Percentiles rank a stretch among this genome's conserved stretches.
These are phyloP conservation scores for Seiridium unicorne DNA, from an alignment of 2,329 filamentous ascomycete species.

Conservation along the genomic window DNA sequence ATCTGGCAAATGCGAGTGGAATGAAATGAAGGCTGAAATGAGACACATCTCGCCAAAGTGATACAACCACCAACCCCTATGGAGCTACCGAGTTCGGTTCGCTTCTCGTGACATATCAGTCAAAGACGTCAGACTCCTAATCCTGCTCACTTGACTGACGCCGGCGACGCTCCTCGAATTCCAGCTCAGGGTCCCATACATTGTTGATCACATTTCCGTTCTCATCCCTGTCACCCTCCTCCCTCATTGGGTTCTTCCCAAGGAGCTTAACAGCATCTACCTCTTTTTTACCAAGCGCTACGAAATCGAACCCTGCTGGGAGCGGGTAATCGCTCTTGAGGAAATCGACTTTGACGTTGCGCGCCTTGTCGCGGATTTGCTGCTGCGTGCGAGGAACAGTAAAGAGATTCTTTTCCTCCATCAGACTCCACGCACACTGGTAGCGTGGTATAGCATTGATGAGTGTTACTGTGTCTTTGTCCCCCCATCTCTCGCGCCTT, in stretches of 20 bases:
- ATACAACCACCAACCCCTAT: background rate
- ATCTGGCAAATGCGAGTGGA: too few relatives aligned
- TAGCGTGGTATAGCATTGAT: slow-evolving; percentile 37
- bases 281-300: slow-evolving; percentile 52
- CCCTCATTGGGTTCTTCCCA: slow-evolving; percentile 49
- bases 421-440: slow-evolving; percentile 37
- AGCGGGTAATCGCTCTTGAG: slow-evolving; percentile 43
- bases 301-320: slow-evolving; percentile 47
- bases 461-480: slow-evolving; percentile 38
- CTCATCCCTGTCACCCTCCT: slow-evolving; percentile 43
- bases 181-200: slow-evolving; percentile 11
- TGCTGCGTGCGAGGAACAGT: slow-evolving; percentile 49
- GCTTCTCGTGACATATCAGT: background rate
- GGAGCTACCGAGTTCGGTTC: background rate
- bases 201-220: slow-evolving; percentile 37
- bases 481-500: slow-evolving; percentile 38
- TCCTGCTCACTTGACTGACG: background rate
- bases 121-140: background rate
- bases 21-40: too few relatives aligned
- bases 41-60: too few relatives aligned
- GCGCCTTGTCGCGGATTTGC: slow-evolving; percentile 57
- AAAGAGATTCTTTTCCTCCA: slow-evolving; percentile 36
- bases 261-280: slow-evolving; percentile 33
- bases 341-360: slow-evolving; percentile 53
- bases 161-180: background rate